Base-by-base conservation (phyloP, 768 basidiomycete genomes). In the Tephrocybe sp. region DNA sequence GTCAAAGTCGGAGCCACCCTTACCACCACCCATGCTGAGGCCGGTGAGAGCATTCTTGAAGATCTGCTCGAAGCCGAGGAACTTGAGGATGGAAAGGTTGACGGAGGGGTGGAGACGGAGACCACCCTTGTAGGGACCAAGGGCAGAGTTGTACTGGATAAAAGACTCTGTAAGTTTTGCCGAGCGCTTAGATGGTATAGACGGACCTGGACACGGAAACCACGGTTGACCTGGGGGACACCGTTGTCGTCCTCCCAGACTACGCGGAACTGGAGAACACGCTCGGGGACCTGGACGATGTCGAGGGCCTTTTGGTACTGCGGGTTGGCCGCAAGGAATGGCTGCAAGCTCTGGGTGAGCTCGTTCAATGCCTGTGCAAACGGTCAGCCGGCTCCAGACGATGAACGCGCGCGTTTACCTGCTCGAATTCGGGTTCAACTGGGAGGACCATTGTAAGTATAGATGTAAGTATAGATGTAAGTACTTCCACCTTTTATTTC, bases 1-100 rank as follows among this genome's bases (percentile, higher is more conserved):
- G 72, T 88, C 83, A 59, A 89, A 89, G 73, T 89, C 86, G 47
- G 76, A 78, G 31, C 86, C 86, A 69, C 86, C 86, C 73, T 89
- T 89, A 52, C 83, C 86, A 56, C 86, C 86, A 57, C 86, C 86
- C 84, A 88, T 88, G 68, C 71, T 79, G 47, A 87, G 71, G 25
- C 86, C 86, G 12, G 86, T 88, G 24, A 89, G 75, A 30, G 86
- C 86, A 68, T 89, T 87, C 70, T 87, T 87, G 79, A 87, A 87
- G 53, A 78, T 82, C 66, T 89, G 86, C 69, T 89, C 86, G 68
- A 87, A 86, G 38, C 86, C 86, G 55, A 89, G 78, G 82, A 89
- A 89, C 65, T 89, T 89, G 67, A 89, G 78, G 71, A 89, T 87
- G 58, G 83, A 85, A 33, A 89, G 77, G 73, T 87, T 88, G 70